These are phyloP conservation scores for Cubamyces lactineus DNA, from an alignment of 768 basidiomycete genomes.

Conservation along the genomic window DNA sequence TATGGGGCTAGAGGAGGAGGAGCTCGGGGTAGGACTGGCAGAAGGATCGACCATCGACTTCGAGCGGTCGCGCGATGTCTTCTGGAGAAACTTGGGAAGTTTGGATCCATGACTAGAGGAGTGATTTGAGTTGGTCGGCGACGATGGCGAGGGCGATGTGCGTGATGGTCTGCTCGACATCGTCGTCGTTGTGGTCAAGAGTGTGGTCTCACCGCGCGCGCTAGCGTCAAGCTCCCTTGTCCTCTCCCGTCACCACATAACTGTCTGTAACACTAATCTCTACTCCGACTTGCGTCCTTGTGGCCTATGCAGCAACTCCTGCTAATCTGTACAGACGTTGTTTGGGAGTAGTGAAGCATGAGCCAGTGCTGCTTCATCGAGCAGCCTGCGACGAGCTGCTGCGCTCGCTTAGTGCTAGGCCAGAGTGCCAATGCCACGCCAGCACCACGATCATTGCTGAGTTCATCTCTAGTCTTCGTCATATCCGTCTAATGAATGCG, in stretches of 20 bases:
- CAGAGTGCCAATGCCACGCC: no score
- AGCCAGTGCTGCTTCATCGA: no score
- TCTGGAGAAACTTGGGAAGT: constrained; percentile 70
- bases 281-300: no score
- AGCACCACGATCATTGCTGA: no score
- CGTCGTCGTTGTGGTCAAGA: constrained; percentile 32
- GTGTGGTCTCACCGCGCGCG: constrained; percentile 14
- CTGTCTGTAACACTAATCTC: no score
- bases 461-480: no score
- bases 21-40: constrained; percentile 42
- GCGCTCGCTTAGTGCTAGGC: no score
- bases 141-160: constrained; percentile 45
- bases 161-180: constrained; percentile 55
- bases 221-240: constrained; percentile 8
- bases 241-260: not conserved
- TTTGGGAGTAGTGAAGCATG: no score
- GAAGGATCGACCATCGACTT: constrained; percentile 51
- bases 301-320: no score
- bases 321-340: no score
- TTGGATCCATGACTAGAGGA: constrained; percentile 50
- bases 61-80: constrained; percentile 61
- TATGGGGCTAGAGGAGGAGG: constrained; percentile 41
- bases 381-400: no score
- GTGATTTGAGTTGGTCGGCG: constrained; percentile 37
- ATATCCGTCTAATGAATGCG: no score